Conservation (phyloP, 768 basidiomycete species). For the Naganishia friedmannii region DNA sequence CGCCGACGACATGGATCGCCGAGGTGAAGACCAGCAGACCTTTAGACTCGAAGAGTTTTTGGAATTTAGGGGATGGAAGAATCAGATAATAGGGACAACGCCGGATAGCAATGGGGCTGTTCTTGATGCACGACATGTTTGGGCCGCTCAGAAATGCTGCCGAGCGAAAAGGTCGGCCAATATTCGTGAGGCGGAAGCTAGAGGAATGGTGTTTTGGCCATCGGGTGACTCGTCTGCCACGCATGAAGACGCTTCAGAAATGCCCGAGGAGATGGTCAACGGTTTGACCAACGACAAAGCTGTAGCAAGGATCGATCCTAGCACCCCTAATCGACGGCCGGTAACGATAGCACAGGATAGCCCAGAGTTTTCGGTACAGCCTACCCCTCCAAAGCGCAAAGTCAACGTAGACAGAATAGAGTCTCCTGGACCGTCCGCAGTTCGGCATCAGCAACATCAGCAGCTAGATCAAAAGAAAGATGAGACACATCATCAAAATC, state of each 20-base stretch:
- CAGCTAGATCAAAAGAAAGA: neutral
- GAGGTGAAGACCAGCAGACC: neutral
- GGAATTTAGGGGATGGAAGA: neutral
- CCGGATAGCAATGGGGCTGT: too few species aligned
- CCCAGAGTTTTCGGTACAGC: neutral
- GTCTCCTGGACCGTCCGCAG: neutral
- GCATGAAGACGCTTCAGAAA: neutral
- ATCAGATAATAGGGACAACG: neutral
- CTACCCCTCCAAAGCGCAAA: neutral
- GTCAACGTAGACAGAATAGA: neutral
- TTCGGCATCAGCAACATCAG: too few species aligned
- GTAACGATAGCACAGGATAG: neutral
- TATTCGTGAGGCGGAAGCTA: conserved; percentile 2
- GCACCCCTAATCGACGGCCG: neutral
- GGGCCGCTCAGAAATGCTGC: conserved; percentile 17
- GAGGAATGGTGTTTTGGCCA: neutral
- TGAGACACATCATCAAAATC: neutral
- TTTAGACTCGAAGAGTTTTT: neutral
- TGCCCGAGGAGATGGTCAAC: neutral
- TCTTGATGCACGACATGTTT: neutral
- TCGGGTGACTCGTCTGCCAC: neutral
- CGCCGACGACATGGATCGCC: conserved; percentile 4
- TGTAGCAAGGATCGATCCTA: neutral
- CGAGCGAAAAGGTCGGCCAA: neutral
- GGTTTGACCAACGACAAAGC: neutral